Evolutionary conservation across 352 stramenopile species (phyloP), one percentile per base, ranked within the genome.

Genomic region (Blastocystis sp.): DNA sequence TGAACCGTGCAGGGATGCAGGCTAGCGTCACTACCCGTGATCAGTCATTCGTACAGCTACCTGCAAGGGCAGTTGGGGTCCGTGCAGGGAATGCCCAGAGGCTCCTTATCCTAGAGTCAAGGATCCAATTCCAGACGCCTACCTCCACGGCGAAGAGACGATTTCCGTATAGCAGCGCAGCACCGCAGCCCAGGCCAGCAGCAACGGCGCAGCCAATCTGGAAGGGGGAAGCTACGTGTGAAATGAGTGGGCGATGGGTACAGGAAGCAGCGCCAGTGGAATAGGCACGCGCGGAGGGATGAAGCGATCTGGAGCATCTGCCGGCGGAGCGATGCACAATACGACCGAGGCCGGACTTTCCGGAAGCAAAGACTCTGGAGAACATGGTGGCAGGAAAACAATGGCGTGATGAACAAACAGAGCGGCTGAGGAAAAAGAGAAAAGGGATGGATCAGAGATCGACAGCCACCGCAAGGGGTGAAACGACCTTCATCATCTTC

Each of bases 1-100:
- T 93, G 92, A 88, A 95, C 91, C 64, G 93, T 95, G 90, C 93
- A 96, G 87, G 93, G 92, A 89, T 96, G 93, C 23, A 76, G 67
- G 17, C 67, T 78, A 11, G 62, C 77, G 62, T 87, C 65, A 78
- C 76, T 86, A 86, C 1, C 0, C 10, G 0, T 21, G 7, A 17
- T 23, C 5, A 21, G 7, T 21, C 41, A 21, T 23, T 62, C 10
- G 23, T 4, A 62, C 3, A 21, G 4, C 38, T 79, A 79, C 69
- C 66, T 11, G 53, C 71, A 81, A 81, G 71, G 71, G 45, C 71
- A 81, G 53, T 81, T 21, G 2, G 45, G 48, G 41, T 81, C 71
- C 23, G 14, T 14, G 48, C 71, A 81, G 21, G 71, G 56, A 64
- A 81, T 81, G 34, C 41, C 5, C 40, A 66, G 17, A 10, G 71